Conservation (phyloP, 2,329 filamentous ascomycete genomes). For the Venturia asperata region DNA sequence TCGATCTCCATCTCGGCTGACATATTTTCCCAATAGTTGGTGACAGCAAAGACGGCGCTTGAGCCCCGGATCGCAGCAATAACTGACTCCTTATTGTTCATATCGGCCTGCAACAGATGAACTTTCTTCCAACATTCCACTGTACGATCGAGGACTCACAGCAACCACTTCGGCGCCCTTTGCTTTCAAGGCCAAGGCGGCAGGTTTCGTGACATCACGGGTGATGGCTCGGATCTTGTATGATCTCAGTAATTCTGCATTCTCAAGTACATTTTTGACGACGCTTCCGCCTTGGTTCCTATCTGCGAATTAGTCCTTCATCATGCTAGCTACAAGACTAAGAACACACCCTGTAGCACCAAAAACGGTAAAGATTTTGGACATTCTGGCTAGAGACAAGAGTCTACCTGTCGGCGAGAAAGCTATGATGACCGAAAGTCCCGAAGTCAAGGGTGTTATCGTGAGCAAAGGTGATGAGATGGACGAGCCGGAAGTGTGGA, state of each 20-base stretch:
- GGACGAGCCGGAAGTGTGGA: neutral
- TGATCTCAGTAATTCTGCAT: constrained; percentile 39
- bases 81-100: constrained; percentile 42
- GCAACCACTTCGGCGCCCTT: constrained; percentile 46
- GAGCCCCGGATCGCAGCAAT: constrained; percentile 40
- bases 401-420: neutral
- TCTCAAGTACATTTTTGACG: constrained; percentile 38
- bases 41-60: constrained; percentile 47
- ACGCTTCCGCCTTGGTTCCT: constrained; percentile 54
- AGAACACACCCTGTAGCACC: constrained; percentile 43
- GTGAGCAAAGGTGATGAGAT: no score
- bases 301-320: neutral
- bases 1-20: constrained; percentile 28
- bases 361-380: constrained; percentile 49
- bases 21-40: constrained; percentile 44
- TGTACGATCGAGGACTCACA: neutral
- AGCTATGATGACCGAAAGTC: neutral
- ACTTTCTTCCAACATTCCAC: neutral
- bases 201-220: constrained; percentile 40
- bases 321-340: neutral
- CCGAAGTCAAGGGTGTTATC: no score
- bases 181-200: constrained; percentile 38
- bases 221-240: constrained; percentile 52
- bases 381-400: constrained; percentile 11
- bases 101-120: constrained; percentile 37